A percentile compares a stretch with the other conserved stretches of the same genome.
These are phyloP conservation scores for Limnomonas spitsbergensis DNA, from an alignment of 139 green algal genomes.

Conservation along the genomic window DNA sequence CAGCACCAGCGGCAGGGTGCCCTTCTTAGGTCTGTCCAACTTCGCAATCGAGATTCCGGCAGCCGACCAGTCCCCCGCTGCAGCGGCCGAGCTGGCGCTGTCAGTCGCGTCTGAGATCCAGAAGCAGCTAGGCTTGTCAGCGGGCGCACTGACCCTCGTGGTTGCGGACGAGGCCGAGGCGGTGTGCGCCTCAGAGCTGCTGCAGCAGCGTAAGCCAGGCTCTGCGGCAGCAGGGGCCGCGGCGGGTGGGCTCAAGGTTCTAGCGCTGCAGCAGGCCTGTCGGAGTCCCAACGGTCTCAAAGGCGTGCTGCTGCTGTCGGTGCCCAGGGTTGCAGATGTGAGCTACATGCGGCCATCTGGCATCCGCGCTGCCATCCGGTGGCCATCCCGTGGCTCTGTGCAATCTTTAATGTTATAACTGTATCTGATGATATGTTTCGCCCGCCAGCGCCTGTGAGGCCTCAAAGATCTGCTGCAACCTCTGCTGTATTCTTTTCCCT, in stretches of 20 bases:
- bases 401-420: too few relatives aligned
- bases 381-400: too few relatives aligned
- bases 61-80: conserved; percentile 14
- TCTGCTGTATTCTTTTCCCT: neutral
- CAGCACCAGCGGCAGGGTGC: neutral
- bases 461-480: neutral
- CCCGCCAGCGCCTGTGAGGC: neutral
- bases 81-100: neutral
- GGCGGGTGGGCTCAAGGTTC: neutral
- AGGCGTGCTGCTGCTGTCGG: conserved; percentile 38
- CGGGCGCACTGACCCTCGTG: conserved; percentile 3
- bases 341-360: conserved; percentile 3
- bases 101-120: conserved; percentile 19
- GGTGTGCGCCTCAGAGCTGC: neutral
- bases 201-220: conserved; percentile 12
- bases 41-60: conserved; percentile 41
- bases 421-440: neutral
- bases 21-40: too few relatives aligned
- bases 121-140: neutral
- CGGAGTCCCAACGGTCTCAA: conserved; percentile 14
- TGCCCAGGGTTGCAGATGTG: conserved; percentile 35
- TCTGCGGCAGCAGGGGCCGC: neutral
- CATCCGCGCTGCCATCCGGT: too few relatives aligned
- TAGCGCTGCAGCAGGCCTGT: conserved; percentile 37
- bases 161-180: conserved; percentile 5